Base-by-base conservation (phyloP, 2,329 filamentous ascomycete species). In the Aspergillus sclerotialis region DNA sequence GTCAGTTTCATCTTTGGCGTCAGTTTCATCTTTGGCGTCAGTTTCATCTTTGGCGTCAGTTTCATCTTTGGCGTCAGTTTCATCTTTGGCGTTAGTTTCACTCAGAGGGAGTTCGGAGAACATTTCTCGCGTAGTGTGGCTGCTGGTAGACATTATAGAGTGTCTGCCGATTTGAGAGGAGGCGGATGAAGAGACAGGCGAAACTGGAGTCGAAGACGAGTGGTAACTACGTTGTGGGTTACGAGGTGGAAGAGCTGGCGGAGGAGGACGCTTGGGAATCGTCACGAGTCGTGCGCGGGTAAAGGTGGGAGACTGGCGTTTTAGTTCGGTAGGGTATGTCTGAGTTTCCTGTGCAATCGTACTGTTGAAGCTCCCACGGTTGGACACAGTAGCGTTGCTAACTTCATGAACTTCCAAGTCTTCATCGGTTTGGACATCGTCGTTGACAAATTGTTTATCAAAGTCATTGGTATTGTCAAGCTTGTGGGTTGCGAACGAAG, bases 251-350 rank as follows among this genome's bases (percentile, higher is more conserved):
- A 94, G 72, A 7, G 84, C 79, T 2, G 89, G 88, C 1, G 86
- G 77, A 12, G 43, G 50, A 1, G 80, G 63, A 23, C 87, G 76
- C 63, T 90, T 93, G 9, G 84, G 79, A 38, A 95, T 94, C 29
- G 78, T 88, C 17, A 95, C 85, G 32, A 95, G 69, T 32, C 82
- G 82, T 15, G 87, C 85, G 52, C 84, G 82, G 25, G 78, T 82
- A 37, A 88, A 78, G 36, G 78, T 73, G 35, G 82, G 77, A 2
- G 82, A 78, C 2, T 75, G 73, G 30, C 78, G 67, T 28, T 76
- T 69, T 26, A 77, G 73, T 33, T 78, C 73, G 5, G 72, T 69
- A 11, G 76, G 65, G 40, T 76, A 12, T 5, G 7, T 13, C 19
- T n/a, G 30, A 12, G 7, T 13, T 11, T 16, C n/a, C 11, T 12